Base-by-base conservation (phyloP, 139 green algal genomes). In the Diplosphaera chodatii region DNA sequence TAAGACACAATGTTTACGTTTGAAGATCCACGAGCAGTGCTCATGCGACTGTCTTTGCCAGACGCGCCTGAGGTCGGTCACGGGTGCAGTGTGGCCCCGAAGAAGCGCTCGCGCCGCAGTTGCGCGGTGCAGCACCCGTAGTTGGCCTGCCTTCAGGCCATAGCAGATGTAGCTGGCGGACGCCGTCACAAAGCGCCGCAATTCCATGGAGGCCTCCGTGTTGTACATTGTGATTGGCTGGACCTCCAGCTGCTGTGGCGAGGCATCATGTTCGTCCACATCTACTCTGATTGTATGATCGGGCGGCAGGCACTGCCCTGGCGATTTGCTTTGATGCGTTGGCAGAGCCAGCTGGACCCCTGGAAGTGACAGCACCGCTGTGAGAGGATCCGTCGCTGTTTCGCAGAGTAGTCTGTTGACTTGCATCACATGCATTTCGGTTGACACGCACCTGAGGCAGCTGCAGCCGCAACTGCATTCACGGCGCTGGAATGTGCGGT, bases 121-220 rank as follows among this genome's bases (percentile, higher is more conserved):
- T 56, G 77, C 71, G 27, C 78, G 78, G 76, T 89, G 80, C 32
- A 97, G 77, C 31, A 89, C 80, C 0, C 91, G 83, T 23, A 97
- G 82, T 41, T 92, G 85, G 27, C 91, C 89, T 18, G 71, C 63
- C 32, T 84, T 86, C 13, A 97, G 85, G 32, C 83, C 85, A 69
- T 97, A 97, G 74, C 76, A 86, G 59, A 96, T 91, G 84, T 86
- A 94, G 55, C 55, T 71, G 5, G 64, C 32, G 74, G 83, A 91
- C 48, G 85, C 83, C 1, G 91, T 85, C 18, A 93, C 88, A 30
- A 78, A 76, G 3, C 32, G 62, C 67, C 79, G 77, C 63, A 82
- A 33, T 41, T 85, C 64, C 40, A 75, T 65, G 48, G 68, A 64
- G 32, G 70, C 74, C 27, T 89, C 84, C 16, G 37, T 80, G 33